Evolutionary conservation across 1,284 basidiomycete species (phyloP).

Genomic region (Apiotrichum sp.): DNA sequence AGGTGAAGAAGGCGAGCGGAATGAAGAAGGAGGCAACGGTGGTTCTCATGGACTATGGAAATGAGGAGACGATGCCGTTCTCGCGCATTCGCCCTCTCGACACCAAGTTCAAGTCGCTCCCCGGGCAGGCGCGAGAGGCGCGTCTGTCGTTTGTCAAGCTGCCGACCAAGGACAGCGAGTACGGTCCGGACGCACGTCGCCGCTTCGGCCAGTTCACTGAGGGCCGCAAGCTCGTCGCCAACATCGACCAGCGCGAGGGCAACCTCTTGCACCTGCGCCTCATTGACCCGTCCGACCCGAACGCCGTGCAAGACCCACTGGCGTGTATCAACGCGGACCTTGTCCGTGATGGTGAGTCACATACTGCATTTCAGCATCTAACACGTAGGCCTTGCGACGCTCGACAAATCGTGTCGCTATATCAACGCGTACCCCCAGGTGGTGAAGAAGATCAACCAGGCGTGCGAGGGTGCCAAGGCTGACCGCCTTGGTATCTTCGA

Average conservation of each 20-base stretch:
- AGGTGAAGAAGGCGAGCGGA: slow-evolving; percentile 70
- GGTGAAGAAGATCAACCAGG: slow-evolving; percentile 58
- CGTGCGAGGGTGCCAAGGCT: slow-evolving; percentile 62
- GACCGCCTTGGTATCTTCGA: slow-evolving; percentile 80
- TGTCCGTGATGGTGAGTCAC: slow-evolving; percentile 48
- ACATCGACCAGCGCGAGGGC: slow-evolving; percentile 78
- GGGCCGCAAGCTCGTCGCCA: slow-evolving; percentile 82
- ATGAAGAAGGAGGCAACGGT: slow-evolving; percentile 60
- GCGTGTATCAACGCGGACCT: slow-evolving; percentile 78
- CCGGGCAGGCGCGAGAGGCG: slow-evolving; percentile 56
- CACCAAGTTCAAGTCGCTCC: slow-evolving; percentile 72
- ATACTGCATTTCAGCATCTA: neutral
- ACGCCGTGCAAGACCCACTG: slow-evolving; percentile 59
- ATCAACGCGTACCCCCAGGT: slow-evolving; percentile 64
- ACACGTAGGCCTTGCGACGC: slow-evolving; percentile 58
- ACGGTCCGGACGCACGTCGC: slow-evolving; percentile 72
- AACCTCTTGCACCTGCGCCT: slow-evolving; percentile 72
- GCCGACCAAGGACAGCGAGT: slow-evolving; percentile 69
- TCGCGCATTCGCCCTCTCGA: slow-evolving; percentile 68
- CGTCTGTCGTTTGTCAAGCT: slow-evolving; percentile 66
- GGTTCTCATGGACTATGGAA: slow-evolving; percentile 56
- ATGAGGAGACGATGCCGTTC: slow-evolving; percentile 76
- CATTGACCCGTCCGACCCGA: slow-evolving; percentile 73
- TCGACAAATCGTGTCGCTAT: slow-evolving; percentile 76
- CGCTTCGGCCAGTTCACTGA: slow-evolving; percentile 78